These are phyloP conservation scores for Botryotinia globosa DNA, from an alignment of 2,329 filamentous ascomycete genomes.

Conservation along the genomic window DNA sequence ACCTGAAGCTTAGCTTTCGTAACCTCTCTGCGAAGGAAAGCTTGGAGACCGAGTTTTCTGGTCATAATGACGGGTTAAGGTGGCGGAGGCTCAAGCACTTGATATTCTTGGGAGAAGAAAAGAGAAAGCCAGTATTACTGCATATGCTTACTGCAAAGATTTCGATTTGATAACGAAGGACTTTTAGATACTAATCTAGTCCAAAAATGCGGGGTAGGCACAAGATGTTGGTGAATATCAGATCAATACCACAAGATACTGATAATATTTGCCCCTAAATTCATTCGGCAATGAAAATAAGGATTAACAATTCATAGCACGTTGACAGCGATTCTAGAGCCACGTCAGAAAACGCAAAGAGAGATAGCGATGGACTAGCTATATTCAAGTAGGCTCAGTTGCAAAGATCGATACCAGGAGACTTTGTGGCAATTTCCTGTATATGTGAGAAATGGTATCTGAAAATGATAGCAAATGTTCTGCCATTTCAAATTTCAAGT, in stretches of 20 bases:
- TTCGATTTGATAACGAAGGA: neutral
- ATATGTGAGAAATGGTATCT: neutral
- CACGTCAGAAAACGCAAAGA: neutral
- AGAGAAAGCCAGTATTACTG: neutral
- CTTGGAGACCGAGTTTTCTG: conserved; percentile 10
- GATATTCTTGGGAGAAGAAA: neutral
- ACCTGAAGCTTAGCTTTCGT: conserved; percentile 17
- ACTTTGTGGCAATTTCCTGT: neutral
- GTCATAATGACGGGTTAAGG: neutral
- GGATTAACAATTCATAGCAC: neutral
- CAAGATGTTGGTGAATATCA: neutral
- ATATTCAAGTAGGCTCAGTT: neutral
- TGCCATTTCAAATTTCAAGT: neutral
- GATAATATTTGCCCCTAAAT: neutral
- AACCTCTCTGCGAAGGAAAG: conserved; percentile 22
- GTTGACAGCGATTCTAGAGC: neutral
- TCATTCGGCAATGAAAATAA: neutral
- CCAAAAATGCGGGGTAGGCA: neutral
- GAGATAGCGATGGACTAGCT: neutral
- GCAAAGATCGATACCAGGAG: neutral
- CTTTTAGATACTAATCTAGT: neutral
- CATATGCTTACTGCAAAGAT: neutral
- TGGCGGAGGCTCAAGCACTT: neutral
- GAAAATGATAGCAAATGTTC: neutral
- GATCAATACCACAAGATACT: neutral